Evolutionary conservation across 225 moss, liverwort and hornwort species (phyloP), one percentile per base, ranked within the genome.

Genomic region (Sphagnum contortum): DNA sequence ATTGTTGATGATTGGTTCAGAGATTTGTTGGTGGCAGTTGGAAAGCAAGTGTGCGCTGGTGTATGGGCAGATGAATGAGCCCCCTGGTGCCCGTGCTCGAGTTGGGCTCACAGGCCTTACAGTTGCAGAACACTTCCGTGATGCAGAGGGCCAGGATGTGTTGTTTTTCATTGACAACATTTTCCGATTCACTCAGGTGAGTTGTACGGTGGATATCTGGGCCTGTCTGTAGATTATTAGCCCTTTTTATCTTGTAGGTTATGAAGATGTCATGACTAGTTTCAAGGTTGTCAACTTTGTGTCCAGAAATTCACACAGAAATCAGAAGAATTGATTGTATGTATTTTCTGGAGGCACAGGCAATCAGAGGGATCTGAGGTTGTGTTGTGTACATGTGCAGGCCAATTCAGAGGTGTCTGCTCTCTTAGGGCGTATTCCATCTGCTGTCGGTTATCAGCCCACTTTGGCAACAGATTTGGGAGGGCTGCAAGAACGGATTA

Each of bases 341-440:
- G 29, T 29, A 29, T 29, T 29, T 29, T 29, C 29, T 29, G 29
- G 29, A 29, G 29, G 29, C 0, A 29, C 29, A 29, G 29, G 29
- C 29, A 29, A 29, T 29, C 29, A 29, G 29, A 29, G 29, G 29
- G 29, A 29, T 29, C 29, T 29, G 29, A 29, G 29, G 29, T 29
- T 29, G 29, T 29, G 29, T 29, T 29, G 29, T 29, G 1, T 29
- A 29, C 29, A 29, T 52, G 52, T 61, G 0, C 67, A 83, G 83
- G 79, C 87, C 48, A 83, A 83, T 57, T 84, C 81, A 29, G 83
- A 88, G 77, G 87, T 88, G 74, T 88, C 87, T 75, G 87, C 83
- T 4, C 69, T 88, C 66, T 73, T 88, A 6, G 81, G 87, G 60
- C 83, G 87, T 68, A 88, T 88, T 62, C 87, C 83, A 50, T 88